Percentiles rank a stretch among this genome's conserved stretches.
Conservation (phyloP, 352 stramenopile species). For the Phytopythium cucurbitacearum region DNA sequence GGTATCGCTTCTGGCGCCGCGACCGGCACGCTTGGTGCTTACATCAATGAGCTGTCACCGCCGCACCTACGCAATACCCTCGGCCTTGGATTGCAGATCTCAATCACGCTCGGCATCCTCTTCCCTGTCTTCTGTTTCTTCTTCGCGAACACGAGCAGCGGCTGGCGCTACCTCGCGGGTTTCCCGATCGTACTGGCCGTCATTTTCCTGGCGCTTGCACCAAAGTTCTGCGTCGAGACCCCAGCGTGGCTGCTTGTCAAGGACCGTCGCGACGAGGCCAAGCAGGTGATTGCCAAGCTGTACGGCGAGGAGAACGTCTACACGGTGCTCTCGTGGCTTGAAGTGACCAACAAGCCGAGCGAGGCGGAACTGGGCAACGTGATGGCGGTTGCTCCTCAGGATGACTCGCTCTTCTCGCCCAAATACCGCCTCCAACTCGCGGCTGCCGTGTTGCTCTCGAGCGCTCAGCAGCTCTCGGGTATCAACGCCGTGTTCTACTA, state of each 20-base stretch:
- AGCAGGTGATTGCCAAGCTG: conserved; percentile 15
- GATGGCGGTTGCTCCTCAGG: conserved; percentile 14
- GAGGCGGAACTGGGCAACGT: conserved; percentile 13
- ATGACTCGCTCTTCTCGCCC: conserved; percentile 26
- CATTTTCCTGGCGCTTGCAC: conserved; percentile 30
- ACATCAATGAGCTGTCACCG: conserved; percentile 21
- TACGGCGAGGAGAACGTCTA: conserved; percentile 21
- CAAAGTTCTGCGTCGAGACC: conserved; percentile 21
- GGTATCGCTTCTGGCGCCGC: conserved; percentile 21
- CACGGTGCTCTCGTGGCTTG: conserved; percentile 13
- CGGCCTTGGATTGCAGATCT: conserved; percentile 19
- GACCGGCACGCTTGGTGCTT: conserved; percentile 9
- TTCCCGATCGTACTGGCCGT: conserved; percentile 40
- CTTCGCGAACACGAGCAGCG: conserved; percentile 14
- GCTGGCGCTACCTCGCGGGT: conserved; percentile 29
- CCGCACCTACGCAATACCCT: conserved; percentile 15
- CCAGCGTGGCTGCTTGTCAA: conserved; percentile 38
- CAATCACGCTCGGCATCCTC: conserved; percentile 18
- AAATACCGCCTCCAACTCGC: conserved; percentile 37
- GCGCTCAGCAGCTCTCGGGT: conserved; percentile 48
- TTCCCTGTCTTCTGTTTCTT: conserved; percentile 22
- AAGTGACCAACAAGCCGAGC: conserved; percentile 9
- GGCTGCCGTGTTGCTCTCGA: conserved; percentile 30
- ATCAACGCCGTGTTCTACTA: conserved; percentile 69
- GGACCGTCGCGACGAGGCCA: conserved; percentile 11